These are phyloP conservation scores for Naegleria lovaniensis DNA, from an alignment of 208 protist species.

Conservation along the genomic window DNA sequence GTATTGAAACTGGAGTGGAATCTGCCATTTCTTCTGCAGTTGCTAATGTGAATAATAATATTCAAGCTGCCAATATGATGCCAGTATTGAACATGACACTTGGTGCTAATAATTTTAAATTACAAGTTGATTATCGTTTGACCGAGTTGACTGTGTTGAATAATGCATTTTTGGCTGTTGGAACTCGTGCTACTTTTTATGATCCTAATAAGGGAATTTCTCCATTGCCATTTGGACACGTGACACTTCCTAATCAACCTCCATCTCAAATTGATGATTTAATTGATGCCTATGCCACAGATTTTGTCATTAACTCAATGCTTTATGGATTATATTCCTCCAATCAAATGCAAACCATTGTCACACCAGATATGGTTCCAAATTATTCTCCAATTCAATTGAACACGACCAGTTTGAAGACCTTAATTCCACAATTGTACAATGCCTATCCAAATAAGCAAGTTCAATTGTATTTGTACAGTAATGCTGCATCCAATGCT, in stretches of 20 bases:
- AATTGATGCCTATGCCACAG: neutral
- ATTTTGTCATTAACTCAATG: neutral
- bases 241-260: neutral
- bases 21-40: neutral
- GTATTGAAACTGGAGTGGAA: neutral
- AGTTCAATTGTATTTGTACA: neutral
- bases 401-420: neutral
- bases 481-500: neutral
- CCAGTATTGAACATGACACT: neutral
- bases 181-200: neutral
- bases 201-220: neutral
- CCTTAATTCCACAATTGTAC: neutral
- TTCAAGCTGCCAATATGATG: neutral
- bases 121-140: neutral
- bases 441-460: neutral
- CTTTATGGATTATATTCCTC: neutral
- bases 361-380: constrained; percentile 7
- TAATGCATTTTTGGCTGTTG: neutral
- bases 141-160: neutral
- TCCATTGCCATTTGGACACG: neutral
- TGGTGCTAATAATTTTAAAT: neutral
- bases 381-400: neutral
- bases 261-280: constrained; percentile 14
- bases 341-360: neutral
- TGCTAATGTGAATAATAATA: neutral